Conservation (phyloP, 2,329 filamentous ascomycete genomes). For the Fusarium sp. region DNA sequence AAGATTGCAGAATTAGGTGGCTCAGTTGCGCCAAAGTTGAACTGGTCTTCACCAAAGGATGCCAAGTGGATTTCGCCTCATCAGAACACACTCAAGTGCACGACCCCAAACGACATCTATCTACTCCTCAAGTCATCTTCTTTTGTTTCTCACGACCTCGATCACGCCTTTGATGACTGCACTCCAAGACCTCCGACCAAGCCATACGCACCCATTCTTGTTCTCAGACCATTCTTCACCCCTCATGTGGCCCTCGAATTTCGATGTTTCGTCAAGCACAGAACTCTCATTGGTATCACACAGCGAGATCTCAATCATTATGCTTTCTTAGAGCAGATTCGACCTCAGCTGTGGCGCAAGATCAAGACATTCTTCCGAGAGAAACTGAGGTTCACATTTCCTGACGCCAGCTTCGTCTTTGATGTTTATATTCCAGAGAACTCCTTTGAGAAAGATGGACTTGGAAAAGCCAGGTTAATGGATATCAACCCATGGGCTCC, state of each 20-base stretch:
- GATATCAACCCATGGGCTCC: slow-evolving; percentile 97
- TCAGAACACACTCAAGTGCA: slow-evolving; percentile 91
- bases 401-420: slow-evolving; percentile 85
- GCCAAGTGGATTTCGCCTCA: slow-evolving; percentile 89
- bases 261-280: slow-evolving; percentile 89
- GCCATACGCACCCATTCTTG: slow-evolving; percentile 78
- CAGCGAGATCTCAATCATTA: slow-evolving; percentile 94
- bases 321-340: slow-evolving; percentile 76
- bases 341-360: slow-evolving; percentile 71
- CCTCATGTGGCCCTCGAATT: slow-evolving; percentile 94
- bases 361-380: slow-evolving; percentile 82
- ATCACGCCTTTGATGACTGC: slow-evolving; percentile 87
- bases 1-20: slow-evolving; percentile 86
- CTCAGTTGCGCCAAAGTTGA: slow-evolving; percentile 89
- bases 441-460: slow-evolving; percentile 63
- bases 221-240: slow-evolving; percentile 87
- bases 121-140: slow-evolving; percentile 93
- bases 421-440: slow-evolving; percentile 88
- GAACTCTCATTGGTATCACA: slow-evolving; percentile 81
- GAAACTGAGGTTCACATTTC: slow-evolving; percentile 79
- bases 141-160: slow-evolving; percentile 92
- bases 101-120: slow-evolving; percentile 89
- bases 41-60: slow-evolving; percentile 97
- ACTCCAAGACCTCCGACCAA: slow-evolving; percentile 51
- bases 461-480: slow-evolving; percentile 83